Evolutionary conservation across 257 asterid species (phyloP).

Genomic region (Leonotis leonurus): DNA sequence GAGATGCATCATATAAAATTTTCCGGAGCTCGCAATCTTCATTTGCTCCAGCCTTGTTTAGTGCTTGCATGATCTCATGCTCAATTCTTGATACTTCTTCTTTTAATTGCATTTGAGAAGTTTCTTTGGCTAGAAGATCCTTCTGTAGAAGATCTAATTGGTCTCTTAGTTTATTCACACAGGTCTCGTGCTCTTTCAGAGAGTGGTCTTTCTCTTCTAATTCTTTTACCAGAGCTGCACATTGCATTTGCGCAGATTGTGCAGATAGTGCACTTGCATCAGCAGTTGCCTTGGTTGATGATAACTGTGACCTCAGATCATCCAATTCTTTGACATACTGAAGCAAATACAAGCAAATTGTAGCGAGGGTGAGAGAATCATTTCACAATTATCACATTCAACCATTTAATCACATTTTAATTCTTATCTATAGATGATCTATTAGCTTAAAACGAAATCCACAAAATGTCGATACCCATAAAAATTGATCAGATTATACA

Average conservation of each 20-base stretch:
- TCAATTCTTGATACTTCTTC: slow-evolving; percentile 78
- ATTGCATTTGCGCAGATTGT: slow-evolving; percentile 67
- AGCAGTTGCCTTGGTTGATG: slow-evolving; percentile 63
- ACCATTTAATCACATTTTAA: no score
- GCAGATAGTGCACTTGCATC: slow-evolving; percentile 76
- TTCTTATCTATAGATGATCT: no score
- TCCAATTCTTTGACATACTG: slow-evolving; percentile 72
- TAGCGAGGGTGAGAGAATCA: background rate
- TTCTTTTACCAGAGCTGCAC: slow-evolving; percentile 63
- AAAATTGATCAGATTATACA: background rate
- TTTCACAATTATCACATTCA: background rate
- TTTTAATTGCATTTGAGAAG: slow-evolving; percentile 73
- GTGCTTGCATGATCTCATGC: slow-evolving; percentile 71
- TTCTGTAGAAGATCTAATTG: slow-evolving; percentile 77
- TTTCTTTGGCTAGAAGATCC: slow-evolving; percentile 69
- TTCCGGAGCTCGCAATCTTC: slow-evolving; percentile 64
- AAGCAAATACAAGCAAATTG: background rate
- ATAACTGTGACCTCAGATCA: slow-evolving; percentile 60
- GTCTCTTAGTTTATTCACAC: slow-evolving; percentile 55
- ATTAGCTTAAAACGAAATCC: no score
- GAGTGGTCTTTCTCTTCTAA: slow-evolving; percentile 56
- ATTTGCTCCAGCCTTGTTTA: slow-evolving; percentile 56
- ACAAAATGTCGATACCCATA: background rate
- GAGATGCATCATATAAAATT: slow-evolving; percentile 71
- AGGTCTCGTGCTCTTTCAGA: slow-evolving; percentile 66